These are phyloP conservation scores for Tieghemiomyces parasiticus DNA, from an alignment of 192 early-diverging fungal species.

Conservation along the genomic window DNA sequence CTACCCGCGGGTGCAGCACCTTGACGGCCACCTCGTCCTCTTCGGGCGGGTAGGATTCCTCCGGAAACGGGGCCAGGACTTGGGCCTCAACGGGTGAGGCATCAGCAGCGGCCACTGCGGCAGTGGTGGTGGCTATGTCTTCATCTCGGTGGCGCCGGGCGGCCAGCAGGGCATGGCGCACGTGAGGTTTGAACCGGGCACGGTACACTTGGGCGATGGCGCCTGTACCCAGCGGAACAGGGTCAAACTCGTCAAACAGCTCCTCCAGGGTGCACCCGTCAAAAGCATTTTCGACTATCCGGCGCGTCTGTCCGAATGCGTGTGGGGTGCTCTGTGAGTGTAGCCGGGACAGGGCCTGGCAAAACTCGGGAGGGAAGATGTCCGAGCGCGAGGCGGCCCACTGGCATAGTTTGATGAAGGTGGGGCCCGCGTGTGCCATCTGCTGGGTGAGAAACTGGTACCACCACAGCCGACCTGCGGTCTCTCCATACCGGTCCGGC, in stretches of 20 bases:
- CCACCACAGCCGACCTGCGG: slow-evolving; percentile 66
- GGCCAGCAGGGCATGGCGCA: slow-evolving; percentile 16
- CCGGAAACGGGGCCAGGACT: slow-evolving; percentile 2
- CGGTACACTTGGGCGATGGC: slow-evolving; percentile 84
- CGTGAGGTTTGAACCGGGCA: slow-evolving; percentile 10
- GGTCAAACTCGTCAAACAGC: slow-evolving; percentile 65
- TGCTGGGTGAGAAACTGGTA: slow-evolving; percentile 57
- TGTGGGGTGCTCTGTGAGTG: slow-evolving; percentile 75
- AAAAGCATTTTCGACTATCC: slow-evolving; percentile 46
- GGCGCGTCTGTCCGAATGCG: slow-evolving; percentile 45
- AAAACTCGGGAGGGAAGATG: slow-evolving; percentile 62
- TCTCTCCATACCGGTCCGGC: slow-evolving; percentile 30
- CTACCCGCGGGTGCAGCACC: slow-evolving; percentile 76
- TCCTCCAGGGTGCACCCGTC: slow-evolving; percentile 44
- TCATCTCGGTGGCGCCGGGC: too few species aligned
- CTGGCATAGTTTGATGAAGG: slow-evolving; percentile 93
- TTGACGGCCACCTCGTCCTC: slow-evolving; percentile 64
- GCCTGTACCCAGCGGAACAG: slow-evolving; percentile 72
- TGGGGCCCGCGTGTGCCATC: slow-evolving; percentile 80
- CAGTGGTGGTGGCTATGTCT: slow-evolving; percentile 11
- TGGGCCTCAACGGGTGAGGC: too few species aligned
- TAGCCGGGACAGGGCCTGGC: slow-evolving; percentile 53
- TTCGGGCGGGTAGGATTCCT: slow-evolving; percentile 17
- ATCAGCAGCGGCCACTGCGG: too few species aligned
- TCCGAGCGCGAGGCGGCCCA: slow-evolving; percentile 89